Evolutionary conservation across 805 yeast species (phyloP).

Genomic region (Suhomyces canberraensis): DNA sequence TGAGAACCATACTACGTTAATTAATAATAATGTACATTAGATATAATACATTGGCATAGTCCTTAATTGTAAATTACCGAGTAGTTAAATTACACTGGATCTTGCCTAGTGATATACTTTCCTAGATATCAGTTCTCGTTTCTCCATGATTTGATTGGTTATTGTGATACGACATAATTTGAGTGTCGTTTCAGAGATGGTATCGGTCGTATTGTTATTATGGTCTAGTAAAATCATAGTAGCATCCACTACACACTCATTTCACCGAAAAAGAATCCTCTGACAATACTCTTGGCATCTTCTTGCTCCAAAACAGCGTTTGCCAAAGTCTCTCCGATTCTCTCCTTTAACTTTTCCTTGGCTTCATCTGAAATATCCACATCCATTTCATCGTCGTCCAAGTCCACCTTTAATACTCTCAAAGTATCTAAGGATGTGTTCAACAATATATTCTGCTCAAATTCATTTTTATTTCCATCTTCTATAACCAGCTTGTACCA

Average conservation of each 20-base stretch:
- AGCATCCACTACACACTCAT: conserved; percentile 7
- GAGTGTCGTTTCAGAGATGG: too few relatives aligned
- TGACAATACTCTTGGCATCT: conserved; percentile 48
- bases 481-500: conserved; percentile 69
- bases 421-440: conserved; percentile 53
- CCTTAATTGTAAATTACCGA: too few relatives aligned
- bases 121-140: too few relatives aligned
- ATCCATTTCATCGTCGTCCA: conserved; percentile 28
- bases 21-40: conserved; percentile 6
- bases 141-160: too few relatives aligned
- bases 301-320: conserved; percentile 44
- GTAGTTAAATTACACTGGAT: too few relatives aligned
- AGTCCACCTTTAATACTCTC: conserved; percentile 40
- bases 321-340: conserved; percentile 62
- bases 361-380: conserved; percentile 29
- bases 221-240: too few relatives aligned
- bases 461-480: conserved; percentile 34
- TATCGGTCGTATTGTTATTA: too few relatives aligned
- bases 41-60: background rate
- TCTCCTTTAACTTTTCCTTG: conserved; percentile 44
- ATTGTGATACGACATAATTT: background rate
- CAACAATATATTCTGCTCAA: conserved; percentile 47
- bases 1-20: too few relatives aligned
- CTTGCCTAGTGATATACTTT: too few relatives aligned
- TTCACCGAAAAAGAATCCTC: conserved; percentile 77